Conservation (phyloP, 202 grass and related monocot species). For the Cymbopogon flexuosus region DNA sequence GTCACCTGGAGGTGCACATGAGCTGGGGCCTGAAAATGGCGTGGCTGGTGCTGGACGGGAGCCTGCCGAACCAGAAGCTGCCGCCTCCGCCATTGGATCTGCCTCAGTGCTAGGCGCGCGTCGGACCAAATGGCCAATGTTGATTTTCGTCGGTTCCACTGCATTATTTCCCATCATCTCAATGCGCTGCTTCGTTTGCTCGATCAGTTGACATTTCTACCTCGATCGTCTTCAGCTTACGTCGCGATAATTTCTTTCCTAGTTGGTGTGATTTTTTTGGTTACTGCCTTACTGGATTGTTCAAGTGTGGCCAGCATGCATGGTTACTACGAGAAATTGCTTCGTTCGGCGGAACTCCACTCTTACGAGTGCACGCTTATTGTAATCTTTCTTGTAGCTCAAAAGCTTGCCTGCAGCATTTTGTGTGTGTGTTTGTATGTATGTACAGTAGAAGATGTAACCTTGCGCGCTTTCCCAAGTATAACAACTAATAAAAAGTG, state of each 20-base stretch:
- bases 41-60: constrained; percentile 61
- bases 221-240: neutral
- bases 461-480: neutral
- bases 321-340: constrained; percentile 4
- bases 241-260: neutral
- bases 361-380: constrained; percentile 4
- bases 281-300: constrained; percentile 22
- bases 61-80: constrained; percentile 51
- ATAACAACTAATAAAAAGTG: constrained; percentile 38
- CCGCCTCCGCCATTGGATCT: constrained; percentile 60
- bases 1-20: constrained; percentile 67
- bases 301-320: neutral
- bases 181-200: neutral
- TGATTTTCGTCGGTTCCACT: neutral
- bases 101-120: constrained; percentile 48
- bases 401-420: neutral
- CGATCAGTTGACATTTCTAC: neutral
- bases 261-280: neutral
- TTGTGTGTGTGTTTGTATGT: neutral
- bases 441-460: neutral
- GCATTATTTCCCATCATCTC: neutral
- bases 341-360: neutral
- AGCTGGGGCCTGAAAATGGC: constrained; percentile 78
- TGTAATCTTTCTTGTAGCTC: constrained; percentile 26
- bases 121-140: neutral